Evolutionary conservation across 1,284 basidiomycete genomes (phyloP).

Genomic region (Rhodofomes roseus): DNA sequence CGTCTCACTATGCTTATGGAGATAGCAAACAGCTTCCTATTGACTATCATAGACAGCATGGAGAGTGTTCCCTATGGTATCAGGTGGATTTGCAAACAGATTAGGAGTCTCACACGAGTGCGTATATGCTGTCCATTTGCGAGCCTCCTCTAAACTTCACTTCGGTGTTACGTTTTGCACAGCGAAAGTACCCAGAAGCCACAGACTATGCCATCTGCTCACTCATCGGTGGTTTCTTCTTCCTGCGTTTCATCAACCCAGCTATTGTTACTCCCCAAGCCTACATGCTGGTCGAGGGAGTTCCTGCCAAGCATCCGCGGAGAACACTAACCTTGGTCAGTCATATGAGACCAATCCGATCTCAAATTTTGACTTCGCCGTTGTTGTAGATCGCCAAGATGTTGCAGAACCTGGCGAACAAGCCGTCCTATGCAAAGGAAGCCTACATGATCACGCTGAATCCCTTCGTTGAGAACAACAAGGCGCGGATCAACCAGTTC

Average conservation of each 20-base stretch:
- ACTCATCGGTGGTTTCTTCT: conserved; percentile 99
- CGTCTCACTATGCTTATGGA: conserved; percentile 98
- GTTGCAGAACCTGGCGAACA: conserved; percentile 99
- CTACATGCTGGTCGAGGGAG: conserved; percentile 98
- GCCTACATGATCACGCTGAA: conserved; percentile 98
- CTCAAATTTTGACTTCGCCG: conserved; percentile 1
- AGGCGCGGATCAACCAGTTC: conserved; percentile 95
- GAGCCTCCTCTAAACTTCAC: background rate
- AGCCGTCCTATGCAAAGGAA: conserved; percentile 97
- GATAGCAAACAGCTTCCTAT: conserved; percentile 95
- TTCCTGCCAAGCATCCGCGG: conserved; percentile 95
- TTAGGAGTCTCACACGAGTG: conserved; percentile 91
- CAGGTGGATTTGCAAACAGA: conserved; percentile 99
- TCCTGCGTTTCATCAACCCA: conserved; percentile 99
- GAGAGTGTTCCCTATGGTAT: conserved; percentile 99
- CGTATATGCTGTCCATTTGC: conserved; percentile 22
- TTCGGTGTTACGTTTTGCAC: conserved; percentile 3
- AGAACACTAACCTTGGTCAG: conserved; percentile 88
- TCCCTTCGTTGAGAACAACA: conserved; percentile 98
- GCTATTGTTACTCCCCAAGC: conserved; percentile 99
- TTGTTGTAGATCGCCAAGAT: conserved; percentile 90
- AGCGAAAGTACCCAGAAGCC: conserved; percentile 94
- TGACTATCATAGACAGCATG: conserved; percentile 97
- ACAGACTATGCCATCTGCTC: conserved; percentile 96
- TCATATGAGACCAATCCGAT: conserved; percentile 20